These are phyloP conservation scores for Fusarium lateritium DNA, from an alignment of 2,329 filamentous ascomycete species.

Conservation along the genomic window DNA sequence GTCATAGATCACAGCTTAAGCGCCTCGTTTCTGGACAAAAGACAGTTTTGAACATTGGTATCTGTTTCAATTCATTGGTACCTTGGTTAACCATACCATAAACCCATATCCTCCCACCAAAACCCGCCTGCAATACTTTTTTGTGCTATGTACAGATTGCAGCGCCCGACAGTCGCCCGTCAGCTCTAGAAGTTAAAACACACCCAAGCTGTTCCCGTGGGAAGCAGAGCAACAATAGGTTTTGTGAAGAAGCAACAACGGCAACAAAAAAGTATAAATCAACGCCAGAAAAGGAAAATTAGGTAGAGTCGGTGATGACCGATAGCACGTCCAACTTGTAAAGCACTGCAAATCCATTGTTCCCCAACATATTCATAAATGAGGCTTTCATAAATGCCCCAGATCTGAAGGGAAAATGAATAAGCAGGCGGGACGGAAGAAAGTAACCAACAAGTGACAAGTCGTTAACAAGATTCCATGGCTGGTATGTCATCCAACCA, in stretches of 20 bases:
- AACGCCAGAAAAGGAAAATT: constrained; percentile 40
- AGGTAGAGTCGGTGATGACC: constrained; percentile 45
- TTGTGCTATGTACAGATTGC: constrained; percentile 44
- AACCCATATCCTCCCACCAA: constrained; percentile 22
- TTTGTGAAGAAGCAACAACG: constrained; percentile 10
- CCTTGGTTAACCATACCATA: constrained; percentile 20
- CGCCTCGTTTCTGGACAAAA: neutral
- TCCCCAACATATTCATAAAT: constrained; percentile 9
- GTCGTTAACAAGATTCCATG: constrained; percentile 37
- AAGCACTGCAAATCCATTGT: constrained; percentile 24
- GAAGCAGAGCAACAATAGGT: constrained; percentile 24
- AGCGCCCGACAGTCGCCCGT: constrained; percentile 34
- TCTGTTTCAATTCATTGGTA: constrained; percentile 38
- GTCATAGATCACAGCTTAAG: constrained; percentile 22
- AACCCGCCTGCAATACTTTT: constrained; percentile 34
- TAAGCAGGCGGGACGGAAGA: constrained; percentile 30
- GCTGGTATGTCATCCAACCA: constrained; percentile 19
- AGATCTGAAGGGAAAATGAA: constrained; percentile 1
- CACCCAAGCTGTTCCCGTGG: constrained; percentile 15
- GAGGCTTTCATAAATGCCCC: neutral
- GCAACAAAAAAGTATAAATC: constrained; percentile 19
- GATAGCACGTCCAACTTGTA: constrained; percentile 37
- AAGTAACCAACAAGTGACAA: constrained; percentile 35
- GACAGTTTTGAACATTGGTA: constrained; percentile 25
- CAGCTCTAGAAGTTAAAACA: constrained; percentile 45